These are phyloP conservation scores for Hypoxylon sp. DNA, from an alignment of 2,329 filamentous ascomycete species.

Conservation along the genomic window DNA sequence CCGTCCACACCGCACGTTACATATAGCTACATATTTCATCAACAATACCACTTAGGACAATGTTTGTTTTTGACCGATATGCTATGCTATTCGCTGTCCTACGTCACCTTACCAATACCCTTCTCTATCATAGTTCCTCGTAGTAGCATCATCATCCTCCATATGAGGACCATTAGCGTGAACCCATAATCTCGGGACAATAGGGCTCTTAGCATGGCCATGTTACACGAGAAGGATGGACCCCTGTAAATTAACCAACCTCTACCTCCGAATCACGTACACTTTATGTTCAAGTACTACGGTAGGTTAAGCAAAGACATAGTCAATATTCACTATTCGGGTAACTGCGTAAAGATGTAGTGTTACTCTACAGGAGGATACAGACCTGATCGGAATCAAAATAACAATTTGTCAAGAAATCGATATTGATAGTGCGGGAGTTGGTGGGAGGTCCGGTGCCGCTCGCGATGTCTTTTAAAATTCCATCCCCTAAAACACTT, in stretches of 20 bases:
- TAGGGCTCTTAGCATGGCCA: neutral
- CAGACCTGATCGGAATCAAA: neutral
- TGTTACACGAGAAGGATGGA: neutral
- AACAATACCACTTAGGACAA: constrained; percentile 27
- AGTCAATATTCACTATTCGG: too few relatives aligned
- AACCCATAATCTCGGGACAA: neutral
- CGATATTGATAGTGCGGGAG: neutral
- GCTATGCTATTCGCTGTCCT: constrained; percentile 11
- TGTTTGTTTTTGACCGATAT: constrained; percentile 35
- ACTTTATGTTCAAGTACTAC: neutral
- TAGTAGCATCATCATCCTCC: neutral
- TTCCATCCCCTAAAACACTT: neutral
- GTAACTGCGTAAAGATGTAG: too few relatives aligned
- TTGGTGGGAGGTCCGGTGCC: neutral
- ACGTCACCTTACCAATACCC: neutral
- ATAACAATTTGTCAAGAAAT: neutral
- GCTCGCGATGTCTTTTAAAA: neutral
- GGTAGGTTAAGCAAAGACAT: too few relatives aligned
- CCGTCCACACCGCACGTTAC: constrained; percentile 13
- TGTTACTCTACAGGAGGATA: too few relatives aligned
- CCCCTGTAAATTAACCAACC: neutral
- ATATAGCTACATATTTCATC: constrained; percentile 30
- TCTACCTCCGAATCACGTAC: neutral
- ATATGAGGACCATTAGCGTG: neutral
- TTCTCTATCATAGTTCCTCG: constrained; percentile 8